Percentiles rank a stretch among this genome's conserved stretches.
Conservation (phyloP, 257 asterid genomes). For the Solanum chilense region DNA sequence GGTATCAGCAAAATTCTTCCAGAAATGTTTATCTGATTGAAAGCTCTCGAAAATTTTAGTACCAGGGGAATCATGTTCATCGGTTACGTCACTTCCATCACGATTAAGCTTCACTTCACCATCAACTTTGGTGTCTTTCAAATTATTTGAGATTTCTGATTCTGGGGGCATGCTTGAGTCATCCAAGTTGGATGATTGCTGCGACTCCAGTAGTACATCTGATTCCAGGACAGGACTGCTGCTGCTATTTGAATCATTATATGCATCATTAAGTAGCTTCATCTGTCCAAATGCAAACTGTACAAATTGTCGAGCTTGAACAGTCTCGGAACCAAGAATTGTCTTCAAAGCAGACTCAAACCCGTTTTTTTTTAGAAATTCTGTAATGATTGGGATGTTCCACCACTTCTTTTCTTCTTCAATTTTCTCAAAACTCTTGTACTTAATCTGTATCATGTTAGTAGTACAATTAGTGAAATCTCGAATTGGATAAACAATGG, state of each 20-base stretch:
- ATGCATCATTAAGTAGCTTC: constrained; percentile 59
- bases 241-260: constrained; percentile 31
- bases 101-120: neutral
- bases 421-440: constrained; percentile 75
- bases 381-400: constrained; percentile 79
- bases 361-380: constrained; percentile 68
- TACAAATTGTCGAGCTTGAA: constrained; percentile 87
- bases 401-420: constrained; percentile 92
- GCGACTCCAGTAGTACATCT: constrained; percentile 2
- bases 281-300: constrained; percentile 87
- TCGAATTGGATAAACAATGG: neutral
- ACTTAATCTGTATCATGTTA: constrained; percentile 52
- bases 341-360: constrained; percentile 71
- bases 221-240: constrained; percentile 1
- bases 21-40: constrained; percentile 55
- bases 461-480: neutral
- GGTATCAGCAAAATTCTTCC: constrained; percentile 61
- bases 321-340: constrained; percentile 78
- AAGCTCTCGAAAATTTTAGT: constrained; percentile 24
- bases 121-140: constrained; percentile 9
- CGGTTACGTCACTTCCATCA: neutral
- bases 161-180: constrained; percentile 10
- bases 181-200: neutral
- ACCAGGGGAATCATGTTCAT: neutral
- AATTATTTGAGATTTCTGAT: constrained; percentile 18